These are phyloP conservation scores for Lactifluus volemus DNA, from an alignment of 768 basidiomycete genomes.

Conservation along the genomic window DNA sequence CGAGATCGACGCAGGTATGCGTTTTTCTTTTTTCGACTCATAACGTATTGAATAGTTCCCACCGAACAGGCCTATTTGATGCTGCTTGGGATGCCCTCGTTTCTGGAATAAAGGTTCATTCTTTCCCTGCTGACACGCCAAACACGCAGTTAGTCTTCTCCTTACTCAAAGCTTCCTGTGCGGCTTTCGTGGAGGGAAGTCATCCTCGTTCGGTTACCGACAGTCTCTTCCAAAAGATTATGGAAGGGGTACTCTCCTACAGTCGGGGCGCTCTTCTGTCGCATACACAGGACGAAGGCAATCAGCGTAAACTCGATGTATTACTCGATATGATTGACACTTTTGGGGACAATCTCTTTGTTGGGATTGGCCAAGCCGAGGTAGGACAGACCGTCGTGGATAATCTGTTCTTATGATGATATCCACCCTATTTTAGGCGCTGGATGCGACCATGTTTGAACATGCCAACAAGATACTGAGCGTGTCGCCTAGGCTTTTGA, in stretches of 20 bases:
- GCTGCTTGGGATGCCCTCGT: slow-evolving; percentile 40
- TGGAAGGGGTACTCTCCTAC: slow-evolving; percentile 29
- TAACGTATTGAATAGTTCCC: neutral
- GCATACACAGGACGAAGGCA: slow-evolving; percentile 17
- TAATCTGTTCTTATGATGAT: neutral
- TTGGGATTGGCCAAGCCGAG: slow-evolving; percentile 33
- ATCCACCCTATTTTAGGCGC: slow-evolving; percentile 26
- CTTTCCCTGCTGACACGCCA: slow-evolving; percentile 2
- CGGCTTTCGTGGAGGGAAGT: slow-evolving; percentile 30
- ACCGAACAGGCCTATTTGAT: slow-evolving; percentile 35
- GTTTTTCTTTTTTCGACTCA: neutral
- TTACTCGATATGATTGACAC: slow-evolving; percentile 40
- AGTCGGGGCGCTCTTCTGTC: slow-evolving; percentile 25
- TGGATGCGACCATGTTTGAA: slow-evolving; percentile 36
- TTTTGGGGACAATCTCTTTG: slow-evolving; percentile 46
- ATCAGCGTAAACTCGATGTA: slow-evolving; percentile 19
- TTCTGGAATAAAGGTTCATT: slow-evolving; percentile 22
- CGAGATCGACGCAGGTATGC: slow-evolving; percentile 24
- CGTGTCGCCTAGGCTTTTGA: slow-evolving; percentile 36
- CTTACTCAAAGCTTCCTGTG: slow-evolving; percentile 38
- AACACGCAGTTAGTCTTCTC: slow-evolving; percentile 34
- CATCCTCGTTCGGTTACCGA: slow-evolving; percentile 23
- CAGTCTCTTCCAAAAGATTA: slow-evolving; percentile 28
- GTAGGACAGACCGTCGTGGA: slow-evolving; percentile 28
- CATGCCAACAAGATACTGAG: slow-evolving; percentile 35